Evolutionary conservation across 2,329 filamentous ascomycete genomes (phyloP).

Genomic region (Neopestalotiopsis clavispora): DNA sequence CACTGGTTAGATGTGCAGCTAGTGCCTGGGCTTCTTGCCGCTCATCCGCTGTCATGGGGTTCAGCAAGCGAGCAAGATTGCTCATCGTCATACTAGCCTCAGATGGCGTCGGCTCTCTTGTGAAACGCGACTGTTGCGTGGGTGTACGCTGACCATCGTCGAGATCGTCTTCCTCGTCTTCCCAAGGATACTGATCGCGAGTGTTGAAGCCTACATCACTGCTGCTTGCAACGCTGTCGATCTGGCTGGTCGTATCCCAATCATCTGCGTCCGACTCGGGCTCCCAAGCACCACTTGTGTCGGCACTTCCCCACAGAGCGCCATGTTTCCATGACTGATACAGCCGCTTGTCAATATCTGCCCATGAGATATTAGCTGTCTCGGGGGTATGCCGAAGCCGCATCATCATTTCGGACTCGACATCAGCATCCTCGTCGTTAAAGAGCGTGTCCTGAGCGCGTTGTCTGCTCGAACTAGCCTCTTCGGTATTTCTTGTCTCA

Average conservation of each 20-base stretch:
- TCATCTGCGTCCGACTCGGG: constrained; percentile 60
- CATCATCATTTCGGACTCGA: constrained; percentile 78
- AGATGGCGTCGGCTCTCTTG: constrained; percentile 59
- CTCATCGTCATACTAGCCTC: constrained; percentile 69
- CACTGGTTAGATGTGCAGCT: constrained; percentile 76
- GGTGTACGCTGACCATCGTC: constrained; percentile 70
- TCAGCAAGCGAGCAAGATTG: constrained; percentile 79
- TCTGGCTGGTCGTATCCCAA: constrained; percentile 79
- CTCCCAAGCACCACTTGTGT: constrained; percentile 79
- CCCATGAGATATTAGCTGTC: constrained; percentile 57
- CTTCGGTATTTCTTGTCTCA: constrained; percentile 22
- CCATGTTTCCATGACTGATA: constrained; percentile 86
- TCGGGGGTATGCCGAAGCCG: constrained; percentile 50
- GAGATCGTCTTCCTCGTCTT: constrained; percentile 49
- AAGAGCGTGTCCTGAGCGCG: constrained; percentile 55
- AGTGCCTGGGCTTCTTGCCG: constrained; percentile 81
- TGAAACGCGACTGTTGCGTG: constrained; percentile 66
- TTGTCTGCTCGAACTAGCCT: constrained; percentile 29
- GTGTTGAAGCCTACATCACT: constrained; percentile 49
- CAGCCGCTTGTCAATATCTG: constrained; percentile 72
- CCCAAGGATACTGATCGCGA: constrained; percentile 53
- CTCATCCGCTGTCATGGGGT: constrained; percentile 79
- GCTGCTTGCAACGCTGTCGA: constrained; percentile 50
- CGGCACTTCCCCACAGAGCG: constrained; percentile 83
- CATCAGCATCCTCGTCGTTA: constrained; percentile 70